Conservation (phyloP, 345 rosid species). For the Moricandia moricandioides region DNA sequence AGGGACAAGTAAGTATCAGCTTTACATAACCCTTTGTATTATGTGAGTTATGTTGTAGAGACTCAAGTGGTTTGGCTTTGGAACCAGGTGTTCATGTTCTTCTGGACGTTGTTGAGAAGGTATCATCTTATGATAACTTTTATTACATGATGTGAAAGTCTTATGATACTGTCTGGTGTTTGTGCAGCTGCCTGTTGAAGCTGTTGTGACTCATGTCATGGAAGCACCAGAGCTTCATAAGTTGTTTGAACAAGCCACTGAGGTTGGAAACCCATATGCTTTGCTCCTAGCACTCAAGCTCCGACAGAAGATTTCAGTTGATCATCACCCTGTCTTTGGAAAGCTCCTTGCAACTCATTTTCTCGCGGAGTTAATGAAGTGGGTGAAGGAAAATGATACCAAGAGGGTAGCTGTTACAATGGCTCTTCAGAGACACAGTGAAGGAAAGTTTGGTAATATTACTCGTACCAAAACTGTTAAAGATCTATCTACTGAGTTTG, state of each 20-base stretch:
- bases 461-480: conserved; percentile 76
- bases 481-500: conserved; percentile 72
- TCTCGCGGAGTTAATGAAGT: too few species aligned
- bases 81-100: not conserved
- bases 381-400: too few species aligned
- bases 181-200: not conserved
- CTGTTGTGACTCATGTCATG: not conserved
- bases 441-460: conserved; percentile 73
- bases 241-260: not conserved
- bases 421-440: conserved; percentile 87
- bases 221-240: not conserved
- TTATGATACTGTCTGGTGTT: not conserved
- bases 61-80: not conserved
- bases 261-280: not conserved
- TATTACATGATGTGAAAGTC: not conserved
- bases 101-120: not conserved
- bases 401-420: conserved; percentile 29
- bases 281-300: not conserved
- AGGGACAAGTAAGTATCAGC: not conserved
- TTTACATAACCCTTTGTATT: not conserved
- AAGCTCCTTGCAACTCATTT: not conserved
- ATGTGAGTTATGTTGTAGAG: too few species aligned
- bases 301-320: not conserved
- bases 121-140: not conserved
- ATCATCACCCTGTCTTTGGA: not conserved